Conservation (phyloP, 2,329 filamentous ascomycete genomes). For the Aspergillus piperis region DNA sequence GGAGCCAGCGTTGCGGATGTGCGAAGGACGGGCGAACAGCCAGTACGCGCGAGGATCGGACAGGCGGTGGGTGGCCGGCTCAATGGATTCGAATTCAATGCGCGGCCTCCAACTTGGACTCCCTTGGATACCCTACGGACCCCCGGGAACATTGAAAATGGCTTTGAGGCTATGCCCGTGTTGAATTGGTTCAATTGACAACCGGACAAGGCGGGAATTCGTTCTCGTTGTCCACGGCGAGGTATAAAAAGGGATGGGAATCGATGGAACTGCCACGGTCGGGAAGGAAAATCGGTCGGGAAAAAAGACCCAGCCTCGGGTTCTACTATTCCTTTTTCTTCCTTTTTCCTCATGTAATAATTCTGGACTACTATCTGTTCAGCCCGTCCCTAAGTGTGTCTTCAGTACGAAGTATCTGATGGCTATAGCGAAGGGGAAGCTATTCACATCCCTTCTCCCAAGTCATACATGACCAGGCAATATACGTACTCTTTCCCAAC, state of each 20-base stretch:
- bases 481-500: background rate
- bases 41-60: conserved; percentile 26
- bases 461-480: background rate
- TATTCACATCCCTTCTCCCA: background rate
- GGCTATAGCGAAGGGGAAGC: conserved; percentile 1
- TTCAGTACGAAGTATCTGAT: too few relatives aligned
- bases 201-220: background rate
- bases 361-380: background rate
- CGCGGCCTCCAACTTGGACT: conserved; percentile 4
- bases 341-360: conserved; percentile 6
- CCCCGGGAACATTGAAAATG: conserved; percentile 4
- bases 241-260: background rate
- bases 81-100: conserved; percentile 29
- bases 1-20: conserved; percentile 45
- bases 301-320: conserved; percentile 1
- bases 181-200: background rate
- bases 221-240: background rate
- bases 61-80: conserved; percentile 41
- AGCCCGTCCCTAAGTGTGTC: too few relatives aligned
- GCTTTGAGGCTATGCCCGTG: background rate
- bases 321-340: background rate
- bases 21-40: conserved; percentile 30
- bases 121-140: conserved; percentile 9
- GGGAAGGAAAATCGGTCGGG: conserved; percentile 11
- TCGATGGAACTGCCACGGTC: background rate